A percentile compares a stretch with the other conserved stretches of the same genome.
Conservation (phyloP, 305 asterid species). For the Ilex paraguariensis region DNA sequence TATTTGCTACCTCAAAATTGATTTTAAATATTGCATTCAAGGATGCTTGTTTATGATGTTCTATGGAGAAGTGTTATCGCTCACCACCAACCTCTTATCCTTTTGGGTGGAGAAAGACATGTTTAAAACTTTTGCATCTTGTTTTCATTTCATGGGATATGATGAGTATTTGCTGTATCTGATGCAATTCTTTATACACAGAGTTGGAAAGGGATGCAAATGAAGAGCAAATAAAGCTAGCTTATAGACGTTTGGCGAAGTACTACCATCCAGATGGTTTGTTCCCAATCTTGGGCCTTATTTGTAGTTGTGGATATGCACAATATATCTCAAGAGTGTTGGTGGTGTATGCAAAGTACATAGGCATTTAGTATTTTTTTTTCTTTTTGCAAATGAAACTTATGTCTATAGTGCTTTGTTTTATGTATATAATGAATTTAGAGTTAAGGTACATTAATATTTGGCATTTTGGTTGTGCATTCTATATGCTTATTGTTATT, state of each 20-base stretch:
- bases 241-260: constrained; percentile 90
- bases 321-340: neutral
- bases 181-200: constrained; percentile 27
- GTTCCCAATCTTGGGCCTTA: constrained; percentile 28
- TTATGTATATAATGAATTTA: neutral
- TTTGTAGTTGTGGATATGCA: neutral
- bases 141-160: neutral
- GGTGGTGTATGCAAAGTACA: neutral
- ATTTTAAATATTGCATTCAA: too few species aligned
- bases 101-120: too few species aligned
- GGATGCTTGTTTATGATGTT: too few species aligned
- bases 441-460: neutral
- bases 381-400: too few species aligned
- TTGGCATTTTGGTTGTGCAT: neutral
- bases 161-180: neutral
- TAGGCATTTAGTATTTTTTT: too few species aligned
- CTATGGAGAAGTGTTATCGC: neutral
- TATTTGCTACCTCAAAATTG: too few species aligned
- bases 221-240: constrained; percentile 79
- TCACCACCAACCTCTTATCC: too few species aligned
- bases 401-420: neutral
- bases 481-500: too few species aligned
- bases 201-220: constrained; percentile 83
- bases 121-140: neutral
- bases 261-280: constrained; percentile 97